Evolutionary conservation across 2,329 filamentous ascomycete species (phyloP), one percentile per base, ranked within the genome.

Genomic region (Proliferodiscus dingleyae): DNA sequence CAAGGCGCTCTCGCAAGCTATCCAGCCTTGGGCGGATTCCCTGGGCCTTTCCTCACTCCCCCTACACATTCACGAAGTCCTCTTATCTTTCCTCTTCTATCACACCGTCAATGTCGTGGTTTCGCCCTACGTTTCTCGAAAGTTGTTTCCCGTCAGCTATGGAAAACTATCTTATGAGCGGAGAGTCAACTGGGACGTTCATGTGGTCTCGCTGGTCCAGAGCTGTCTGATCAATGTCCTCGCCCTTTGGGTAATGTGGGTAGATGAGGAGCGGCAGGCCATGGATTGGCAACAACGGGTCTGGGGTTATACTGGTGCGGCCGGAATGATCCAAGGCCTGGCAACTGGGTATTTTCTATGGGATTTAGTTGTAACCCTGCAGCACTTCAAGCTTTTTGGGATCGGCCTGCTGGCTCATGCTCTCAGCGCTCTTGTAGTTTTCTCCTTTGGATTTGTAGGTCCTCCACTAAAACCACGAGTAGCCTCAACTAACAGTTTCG

Each of bases 341-440:
- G 87, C 86, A 1, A 74, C 81, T 18, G 88, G 88, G 8, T 94
- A 94, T 64, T 94, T 94, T 61, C 66, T 91, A 41, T 94, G 87
- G 86, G 88, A 94, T 61, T 66, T 93, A 41, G 68, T 81, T 53
- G 75, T 89, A 51, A 89, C 85, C 33, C 66, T 80, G 47, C 68
- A 75, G 60, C 77, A 89, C 60, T 61, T 90, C 19, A 72, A 80
- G 49, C 77, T 89, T 28, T 93, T 93, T 52, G 63, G 63, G 8
- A 47, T 50, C 1, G 62, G 61, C 32, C 63, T 89, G 66, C 71
- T 91, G 47, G 85, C 85, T 40, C 88, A 94, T 65, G 88, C 87
- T 37, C 64, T 87, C 36, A 81, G 79, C 55, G 88, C 88, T 6
- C 69, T 91, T 33, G 68, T 78, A 5, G 87, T 91, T 11, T 93